Conservation (phyloP, 352 stramenopile species). For the Thalassiosira livingstoniorum region DNA sequence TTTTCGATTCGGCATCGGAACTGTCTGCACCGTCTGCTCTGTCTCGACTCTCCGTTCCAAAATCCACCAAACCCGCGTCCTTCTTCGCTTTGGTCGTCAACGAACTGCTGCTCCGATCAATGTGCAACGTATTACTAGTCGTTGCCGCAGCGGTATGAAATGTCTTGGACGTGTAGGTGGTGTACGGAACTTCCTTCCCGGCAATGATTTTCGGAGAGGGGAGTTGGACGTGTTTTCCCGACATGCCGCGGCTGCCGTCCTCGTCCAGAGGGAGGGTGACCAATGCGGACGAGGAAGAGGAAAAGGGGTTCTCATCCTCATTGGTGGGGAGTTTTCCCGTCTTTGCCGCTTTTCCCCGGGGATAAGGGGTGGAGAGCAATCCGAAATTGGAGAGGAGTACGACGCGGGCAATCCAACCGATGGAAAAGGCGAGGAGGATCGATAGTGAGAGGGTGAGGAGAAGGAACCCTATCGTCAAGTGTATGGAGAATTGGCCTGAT, state of each 20-base stretch:
- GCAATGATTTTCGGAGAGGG: conserved; percentile 64
- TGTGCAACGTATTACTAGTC: conserved; percentile 42
- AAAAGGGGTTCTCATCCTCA: too few species aligned
- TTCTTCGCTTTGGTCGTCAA: neutral
- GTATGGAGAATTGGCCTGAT: conserved; percentile 31
- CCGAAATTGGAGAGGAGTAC: conserved; percentile 33
- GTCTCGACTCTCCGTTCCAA: neutral
- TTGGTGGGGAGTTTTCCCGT: neutral
- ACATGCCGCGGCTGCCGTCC: conserved; percentile 14
- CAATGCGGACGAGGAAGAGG: too few species aligned
- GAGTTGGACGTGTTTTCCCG: conserved; percentile 41
- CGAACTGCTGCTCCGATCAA: conserved; percentile 20
- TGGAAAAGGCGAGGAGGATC: conserved; percentile 52
- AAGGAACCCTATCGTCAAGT: conserved; percentile 53
- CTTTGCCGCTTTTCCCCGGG: neutral
- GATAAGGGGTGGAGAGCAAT: neutral
- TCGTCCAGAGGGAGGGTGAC: neutral
- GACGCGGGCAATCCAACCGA: conserved; percentile 55
- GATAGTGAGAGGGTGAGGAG: conserved; percentile 40
- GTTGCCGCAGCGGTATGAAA: conserved; percentile 47
- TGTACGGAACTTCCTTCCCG: conserved; percentile 62
- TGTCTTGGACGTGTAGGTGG: conserved; percentile 73
- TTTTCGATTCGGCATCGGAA: neutral
- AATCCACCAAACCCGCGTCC: neutral
- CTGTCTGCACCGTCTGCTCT: neutral